A percentile compares a stretch with the other conserved stretches of the same genome.
These are phyloP conservation scores for Plasmodium falciparum DNA, from an alignment of 169 alveolate genomes.

Conservation along the genomic window DNA sequence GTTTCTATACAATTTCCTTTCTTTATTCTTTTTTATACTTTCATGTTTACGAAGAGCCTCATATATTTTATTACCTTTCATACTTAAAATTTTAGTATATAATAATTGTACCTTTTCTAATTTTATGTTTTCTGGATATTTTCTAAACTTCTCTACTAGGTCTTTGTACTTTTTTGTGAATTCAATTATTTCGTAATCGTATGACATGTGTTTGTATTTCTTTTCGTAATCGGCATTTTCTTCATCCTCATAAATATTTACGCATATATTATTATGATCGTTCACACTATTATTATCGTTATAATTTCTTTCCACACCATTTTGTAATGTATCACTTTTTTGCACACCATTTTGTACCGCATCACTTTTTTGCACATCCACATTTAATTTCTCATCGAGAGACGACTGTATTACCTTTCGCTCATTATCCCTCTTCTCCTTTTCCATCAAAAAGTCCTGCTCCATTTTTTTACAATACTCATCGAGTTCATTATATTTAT, in stretches of 20 bases:
- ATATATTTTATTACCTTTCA: conserved; percentile 42
- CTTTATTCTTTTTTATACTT: conserved; percentile 41
- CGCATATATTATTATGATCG: too few species aligned
- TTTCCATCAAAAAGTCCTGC: neutral
- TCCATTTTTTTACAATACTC: conserved; percentile 39
- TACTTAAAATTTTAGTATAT: conserved; percentile 52
- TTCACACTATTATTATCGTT: neutral
- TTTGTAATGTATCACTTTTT: neutral
- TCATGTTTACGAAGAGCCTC: conserved; percentile 79
- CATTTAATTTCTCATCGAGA: neutral
- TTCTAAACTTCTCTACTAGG: conserved; percentile 23
- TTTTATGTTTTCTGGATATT: conserved; percentile 44
- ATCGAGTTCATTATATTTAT: conserved; percentile 59
- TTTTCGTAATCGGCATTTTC: conserved; percentile 26
- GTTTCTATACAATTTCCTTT: conserved; percentile 45
- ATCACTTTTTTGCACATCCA: neutral
- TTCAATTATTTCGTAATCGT: conserved; percentile 59
- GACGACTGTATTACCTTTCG: too few species aligned
- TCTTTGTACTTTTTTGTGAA: conserved; percentile 43
- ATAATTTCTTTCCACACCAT: too few species aligned
- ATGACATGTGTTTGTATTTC: conserved; percentile 37
- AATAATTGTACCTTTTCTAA: conserved; percentile 53
- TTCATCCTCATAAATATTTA: conserved; percentile 35
- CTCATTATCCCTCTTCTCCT: neutral
- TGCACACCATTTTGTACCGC: neutral